Percentiles rank a stretch among this genome's conserved stretches.
Conservation (phyloP, 2,329 filamentous ascomycete species). For the Colletotrichum sp. region DNA sequence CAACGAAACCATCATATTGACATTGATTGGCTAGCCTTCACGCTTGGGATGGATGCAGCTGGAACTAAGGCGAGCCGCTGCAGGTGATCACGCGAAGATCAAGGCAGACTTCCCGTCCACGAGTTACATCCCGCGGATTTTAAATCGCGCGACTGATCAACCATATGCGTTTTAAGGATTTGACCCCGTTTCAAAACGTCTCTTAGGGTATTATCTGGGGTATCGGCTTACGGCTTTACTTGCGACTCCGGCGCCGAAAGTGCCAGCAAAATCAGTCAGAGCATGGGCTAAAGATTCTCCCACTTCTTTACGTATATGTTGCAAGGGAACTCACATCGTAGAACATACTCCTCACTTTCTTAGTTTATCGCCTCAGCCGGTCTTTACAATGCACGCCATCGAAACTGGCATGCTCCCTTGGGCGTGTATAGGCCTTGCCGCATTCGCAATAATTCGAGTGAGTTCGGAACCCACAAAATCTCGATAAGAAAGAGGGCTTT, state of each 20-base stretch:
- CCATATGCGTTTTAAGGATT: neutral
- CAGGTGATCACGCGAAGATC: neutral
- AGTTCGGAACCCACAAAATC: neutral
- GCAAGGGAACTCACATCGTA: neutral
- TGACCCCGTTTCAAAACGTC: neutral
- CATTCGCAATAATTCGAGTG: neutral
- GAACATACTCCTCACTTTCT: neutral
- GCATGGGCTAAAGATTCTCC: neutral
- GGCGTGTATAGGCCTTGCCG: neutral
- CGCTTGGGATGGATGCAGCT: neutral
- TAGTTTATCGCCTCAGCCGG: neutral
- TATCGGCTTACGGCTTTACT: neutral
- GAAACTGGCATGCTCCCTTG: neutral
- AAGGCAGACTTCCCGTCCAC: neutral
- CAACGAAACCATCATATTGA: neutral
- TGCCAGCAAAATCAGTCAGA: neutral
- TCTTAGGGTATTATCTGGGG: neutral
- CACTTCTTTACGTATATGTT: neutral
- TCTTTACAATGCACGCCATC: neutral
- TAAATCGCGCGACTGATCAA: neutral
- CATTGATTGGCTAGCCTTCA: neutral
- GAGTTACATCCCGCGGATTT: neutral
- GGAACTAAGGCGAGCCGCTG: neutral
- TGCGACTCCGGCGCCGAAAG: neutral
- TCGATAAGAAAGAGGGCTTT: fast-evolving